Conservation (phyloP, 768 basidiomycete species). For the Butyriboletus loyo region DNA sequence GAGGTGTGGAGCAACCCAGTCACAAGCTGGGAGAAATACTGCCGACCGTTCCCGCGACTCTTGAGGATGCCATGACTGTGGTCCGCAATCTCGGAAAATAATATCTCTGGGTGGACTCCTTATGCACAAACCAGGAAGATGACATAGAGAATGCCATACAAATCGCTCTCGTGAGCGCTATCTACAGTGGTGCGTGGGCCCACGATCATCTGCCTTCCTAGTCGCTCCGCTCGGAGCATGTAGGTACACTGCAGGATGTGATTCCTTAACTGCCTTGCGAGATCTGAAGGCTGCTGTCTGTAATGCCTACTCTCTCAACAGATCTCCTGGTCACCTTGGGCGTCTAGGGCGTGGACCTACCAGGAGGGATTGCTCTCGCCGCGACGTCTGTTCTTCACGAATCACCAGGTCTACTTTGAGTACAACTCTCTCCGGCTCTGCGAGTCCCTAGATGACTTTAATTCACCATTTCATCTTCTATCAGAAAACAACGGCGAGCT, state of each 20-base stretch:
- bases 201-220: slow-evolving; percentile 11
- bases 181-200: slow-evolving; percentile 14
- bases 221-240: slow-evolving; percentile 7
- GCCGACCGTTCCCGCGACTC: slow-evolving; percentile 11
- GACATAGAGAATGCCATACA: slow-evolving; percentile 6
- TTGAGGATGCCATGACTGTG: slow-evolving; percentile 17
- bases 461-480: slow-evolving; percentile 10
- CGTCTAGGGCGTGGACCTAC: slow-evolving; percentile 14
- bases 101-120: slow-evolving; percentile 17
- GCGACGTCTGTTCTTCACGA: slow-evolving; percentile 13
- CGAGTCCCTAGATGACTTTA: slow-evolving; percentile 11
- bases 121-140: slow-evolving; percentile 5
- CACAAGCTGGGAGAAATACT: slow-evolving; percentile 10
- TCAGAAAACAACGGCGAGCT: slow-evolving; percentile 1
- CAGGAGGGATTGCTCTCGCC: slow-evolving; percentile 18
- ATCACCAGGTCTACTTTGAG: slow-evolving; percentile 16
- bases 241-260: slow-evolving; percentile 2
- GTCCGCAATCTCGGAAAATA: slow-evolving; percentile 10
- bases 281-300: slow-evolving; percentile 2
- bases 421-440: slow-evolving; percentile 11
- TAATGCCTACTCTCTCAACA: slow-evolving; percentile 10
- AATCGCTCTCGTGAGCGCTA: slow-evolving; percentile 14
- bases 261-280: slow-evolving; percentile 11
- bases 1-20: slow-evolving; percentile 3
- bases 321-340: slow-evolving; percentile 13